A percentile compares a stretch with the other conserved stretches of the same genome.
Evolutionary conservation across 352 stramenopile genomes (phyloP).

Genomic region (Phytophthora uliginosa): DNA sequence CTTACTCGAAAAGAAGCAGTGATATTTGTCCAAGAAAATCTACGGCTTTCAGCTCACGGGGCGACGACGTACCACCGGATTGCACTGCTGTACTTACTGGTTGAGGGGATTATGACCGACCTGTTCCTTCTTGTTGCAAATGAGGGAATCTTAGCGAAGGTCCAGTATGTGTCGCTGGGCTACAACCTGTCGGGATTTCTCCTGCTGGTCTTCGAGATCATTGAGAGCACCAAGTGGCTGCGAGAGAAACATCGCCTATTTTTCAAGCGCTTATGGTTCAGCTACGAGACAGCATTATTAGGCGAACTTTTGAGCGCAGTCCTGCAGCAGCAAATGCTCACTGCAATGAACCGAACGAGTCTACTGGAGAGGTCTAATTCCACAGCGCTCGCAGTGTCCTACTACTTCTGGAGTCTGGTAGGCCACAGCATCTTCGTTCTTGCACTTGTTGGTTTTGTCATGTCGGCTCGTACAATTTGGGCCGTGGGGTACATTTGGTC

Average conservation of each 20-base stretch:
- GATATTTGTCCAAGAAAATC: constrained; percentile 36
- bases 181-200: constrained; percentile 34
- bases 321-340: constrained; percentile 22
- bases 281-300: constrained; percentile 33
- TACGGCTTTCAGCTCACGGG: constrained; percentile 21
- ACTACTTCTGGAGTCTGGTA: constrained; percentile 32
- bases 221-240: constrained; percentile 24
- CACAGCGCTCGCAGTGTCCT: constrained; percentile 30
- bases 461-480: constrained; percentile 24
- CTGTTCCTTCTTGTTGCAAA: constrained; percentile 41
- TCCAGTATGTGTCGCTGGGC: constrained; percentile 41
- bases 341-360: constrained; percentile 15
- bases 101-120: constrained; percentile 45
- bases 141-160: constrained; percentile 27
- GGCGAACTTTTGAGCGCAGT: constrained; percentile 26
- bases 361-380: constrained; percentile 18
- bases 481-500: constrained; percentile 25
- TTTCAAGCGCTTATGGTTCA: constrained; percentile 37
- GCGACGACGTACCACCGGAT: constrained; percentile 22
- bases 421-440: constrained; percentile 28
- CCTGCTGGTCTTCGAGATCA: constrained; percentile 37
- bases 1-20: constrained; percentile 19
- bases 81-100: constrained; percentile 27
- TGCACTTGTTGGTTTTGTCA: constrained; percentile 17
- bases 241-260: constrained; percentile 3